Evolutionary conservation across 106 monocot species (phyloP), one percentile per base, ranked within the genome.

Genomic region (Acorus gramineus): DNA sequence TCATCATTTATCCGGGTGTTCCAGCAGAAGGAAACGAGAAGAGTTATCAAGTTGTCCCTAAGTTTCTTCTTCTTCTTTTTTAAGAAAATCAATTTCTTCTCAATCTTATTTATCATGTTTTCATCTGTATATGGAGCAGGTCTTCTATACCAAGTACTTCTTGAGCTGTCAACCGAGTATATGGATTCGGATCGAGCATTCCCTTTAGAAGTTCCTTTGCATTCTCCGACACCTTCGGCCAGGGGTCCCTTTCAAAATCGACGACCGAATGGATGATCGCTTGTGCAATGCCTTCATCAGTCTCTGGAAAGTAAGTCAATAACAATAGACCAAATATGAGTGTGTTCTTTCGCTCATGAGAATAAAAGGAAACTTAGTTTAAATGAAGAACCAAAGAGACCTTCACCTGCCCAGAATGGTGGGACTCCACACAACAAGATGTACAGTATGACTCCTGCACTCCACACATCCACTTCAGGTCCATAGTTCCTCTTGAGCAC

Each of bases 381-480:
- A 28, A 28, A 28, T 28, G 28, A 28, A 28, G 28, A 28, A 28
- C 28, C 28, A 28, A 28, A 28, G 28, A 28, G 6, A 6, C 5
- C 11, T 6, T 28, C 62, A 85, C 84, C 84, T 85, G 80, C 84
- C 84, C 84, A 85, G 61, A 85, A 85, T 9, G 84, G 84, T 56
- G 84, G 84, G 10, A 85, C 77, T 48, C 84, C 84, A 67, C 84
- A 85, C 5, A 85, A 54, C 42, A 85, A 72, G 61, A 85, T 85
- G 60, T 85, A 85, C 58, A 85, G 77, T 56, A 85, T 80, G 53
- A 85, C 77, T 8, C 84, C 84, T 44, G 84, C 84, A 65, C 84
- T 85, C 84, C 80, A 80, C 8, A 80, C 66, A 57, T 85, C 84
- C 11, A 80, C 71, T 57, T 85, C 77, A 8, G 77, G 80, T 3